Percentiles rank a stretch among this genome's conserved stretches.
These are phyloP conservation scores for Oryza meyeriana DNA, from an alignment of 176 grass and related monocot species.

Conservation along the genomic window DNA sequence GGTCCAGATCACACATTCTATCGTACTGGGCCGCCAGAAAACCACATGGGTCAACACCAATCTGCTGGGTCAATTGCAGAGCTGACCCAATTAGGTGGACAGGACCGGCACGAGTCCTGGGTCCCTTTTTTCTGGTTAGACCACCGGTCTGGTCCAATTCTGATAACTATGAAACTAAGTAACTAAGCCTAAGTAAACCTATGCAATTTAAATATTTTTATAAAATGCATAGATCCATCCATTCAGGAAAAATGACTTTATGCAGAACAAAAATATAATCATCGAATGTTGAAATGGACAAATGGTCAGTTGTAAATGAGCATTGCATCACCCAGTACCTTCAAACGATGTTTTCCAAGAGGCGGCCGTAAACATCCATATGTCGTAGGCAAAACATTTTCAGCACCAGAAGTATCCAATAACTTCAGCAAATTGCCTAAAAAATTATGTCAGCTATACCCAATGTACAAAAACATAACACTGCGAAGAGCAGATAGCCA, in stretches of 20 bases:
- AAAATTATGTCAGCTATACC: constrained; percentile 27
- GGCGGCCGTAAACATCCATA: constrained; percentile 84
- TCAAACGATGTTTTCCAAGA: constrained; percentile 90
- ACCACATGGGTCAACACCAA: too few relatives aligned
- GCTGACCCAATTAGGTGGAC: neutral
- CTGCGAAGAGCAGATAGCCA: neutral
- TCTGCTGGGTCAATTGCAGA: neutral
- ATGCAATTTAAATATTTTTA: constrained; percentile 20
- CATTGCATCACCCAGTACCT: constrained; percentile 47
- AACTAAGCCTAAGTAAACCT: neutral
- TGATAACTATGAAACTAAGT: neutral
- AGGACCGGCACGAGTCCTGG: neutral
- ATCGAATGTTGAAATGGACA: neutral
- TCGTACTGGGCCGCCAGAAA: neutral
- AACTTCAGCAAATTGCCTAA: constrained; percentile 85
- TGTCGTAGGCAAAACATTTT: constrained; percentile 71
- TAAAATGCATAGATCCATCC: constrained; percentile 5
- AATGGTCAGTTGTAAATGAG: constrained; percentile 16
- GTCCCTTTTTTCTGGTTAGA: neutral
- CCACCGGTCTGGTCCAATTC: neutral
- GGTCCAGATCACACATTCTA: neutral
- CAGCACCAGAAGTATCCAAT: constrained; percentile 65
- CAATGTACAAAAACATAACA: neutral
- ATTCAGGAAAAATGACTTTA: constrained; percentile 17
- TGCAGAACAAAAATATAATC: neutral